Percentiles rank a stretch among this genome's conserved stretches.
Evolutionary conservation across 176 grass and related monocot species (phyloP).

Genomic region (Melocanna baccifera): DNA sequence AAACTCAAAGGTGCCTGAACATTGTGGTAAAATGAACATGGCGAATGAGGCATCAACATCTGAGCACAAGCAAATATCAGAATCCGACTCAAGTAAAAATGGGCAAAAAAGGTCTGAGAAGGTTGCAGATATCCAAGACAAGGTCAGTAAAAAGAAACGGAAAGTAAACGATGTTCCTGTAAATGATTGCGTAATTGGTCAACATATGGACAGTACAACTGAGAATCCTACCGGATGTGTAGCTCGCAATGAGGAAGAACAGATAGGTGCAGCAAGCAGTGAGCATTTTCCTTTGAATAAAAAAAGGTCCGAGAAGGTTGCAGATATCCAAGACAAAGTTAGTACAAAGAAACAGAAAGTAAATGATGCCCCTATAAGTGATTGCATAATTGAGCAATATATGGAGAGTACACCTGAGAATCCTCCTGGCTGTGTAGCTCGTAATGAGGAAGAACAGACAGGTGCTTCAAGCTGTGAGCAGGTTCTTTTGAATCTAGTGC

Average conservation of each 20-base stretch:
- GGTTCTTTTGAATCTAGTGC: neutral
- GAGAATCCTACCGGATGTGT: constrained; percentile 9
- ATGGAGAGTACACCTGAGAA: constrained; percentile 5
- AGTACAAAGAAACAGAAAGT: constrained; percentile 26
- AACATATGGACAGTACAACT: constrained; percentile 2
- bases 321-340: constrained; percentile 32
- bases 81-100: constrained; percentile 33
- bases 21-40: constrained; percentile 14
- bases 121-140: constrained; percentile 30
- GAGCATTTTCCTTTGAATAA: constrained; percentile 1
- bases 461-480: constrained; percentile 5
- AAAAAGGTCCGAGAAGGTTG: constrained; percentile 41
- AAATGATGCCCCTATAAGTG: constrained; percentile 21
- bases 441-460: neutral
- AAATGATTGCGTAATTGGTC: constrained; percentile 10
- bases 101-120: constrained; percentile 40
- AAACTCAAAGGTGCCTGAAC: constrained; percentile 15
- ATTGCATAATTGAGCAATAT: constrained; percentile 4
- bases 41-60: constrained; percentile 19
- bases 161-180: constrained; percentile 12
- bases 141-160: constrained; percentile 19
- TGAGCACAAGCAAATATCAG: constrained; percentile 31
- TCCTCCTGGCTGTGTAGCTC: neutral
- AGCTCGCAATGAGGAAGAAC: neutral
- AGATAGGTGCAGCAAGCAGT: neutral